Evolutionary conservation across 1,139 yeast genomes (phyloP), one percentile per base, ranked within the genome.

Genomic region (Magnusiomyces tetraspermus): DNA sequence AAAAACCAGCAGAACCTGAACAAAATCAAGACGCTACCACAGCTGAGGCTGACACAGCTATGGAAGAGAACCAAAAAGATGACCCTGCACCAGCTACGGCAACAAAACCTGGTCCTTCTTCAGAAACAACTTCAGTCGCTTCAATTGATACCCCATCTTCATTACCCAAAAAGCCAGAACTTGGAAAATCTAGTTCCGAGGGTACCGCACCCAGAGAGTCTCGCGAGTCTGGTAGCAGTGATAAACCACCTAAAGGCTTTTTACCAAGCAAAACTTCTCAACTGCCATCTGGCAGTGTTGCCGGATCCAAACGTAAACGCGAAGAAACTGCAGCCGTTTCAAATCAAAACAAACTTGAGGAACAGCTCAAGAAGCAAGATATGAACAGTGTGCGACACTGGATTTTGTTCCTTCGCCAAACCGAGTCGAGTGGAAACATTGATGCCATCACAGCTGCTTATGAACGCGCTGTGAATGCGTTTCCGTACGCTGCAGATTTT

Each of bases 371-470:
- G 54, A 72, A 67, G n/a, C 72, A 82, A 55, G 48, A 45, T 19
- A 31, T 31, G 22, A 19, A 22, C 17, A 45, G 48, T n/a, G 48
- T 24, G 5, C 48, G 48, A 10, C 22, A 31, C 40, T 45, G 48
- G 48, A 33, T 30, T 17, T 17, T 30, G 40, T 45, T 22, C 21
- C 40, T 45, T 19, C 37, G 38, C 11, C 48, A 45, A 19, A 10
- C 17, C n/a, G 48, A 45, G 17, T 11, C 37, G 10, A 21, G 15
- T 31, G 89, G 84, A 57, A 77, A 80, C 56, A 79, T 77, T 54
- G 86, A 80, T 41, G 82, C 81, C 54, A 80, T 82, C 13, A 70
- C 87, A 47, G 69, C 72, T 5, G 74, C 77, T 0, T 89, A 78
- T 66, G 83, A 82, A 53, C 71, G 77, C 41, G 82, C 85, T 62